These are phyloP conservation scores for Tephrocybe sp. DNA, from an alignment of 768 basidiomycete genomes.

Conservation along the genomic window DNA sequence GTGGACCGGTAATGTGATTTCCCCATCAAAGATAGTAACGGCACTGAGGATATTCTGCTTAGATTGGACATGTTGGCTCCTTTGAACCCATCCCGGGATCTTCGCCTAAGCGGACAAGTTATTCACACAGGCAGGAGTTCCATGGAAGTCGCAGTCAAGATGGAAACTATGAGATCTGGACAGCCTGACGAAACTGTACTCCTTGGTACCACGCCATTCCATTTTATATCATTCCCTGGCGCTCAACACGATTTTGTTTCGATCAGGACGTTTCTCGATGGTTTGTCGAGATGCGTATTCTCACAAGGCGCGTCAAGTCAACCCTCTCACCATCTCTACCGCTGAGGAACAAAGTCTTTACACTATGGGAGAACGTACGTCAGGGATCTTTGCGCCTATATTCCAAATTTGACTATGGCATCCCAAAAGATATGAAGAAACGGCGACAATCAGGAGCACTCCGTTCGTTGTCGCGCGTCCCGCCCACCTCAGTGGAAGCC, in stretches of 20 bases:
- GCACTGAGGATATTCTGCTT: background rate
- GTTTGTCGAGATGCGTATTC: slow-evolving; percentile 75
- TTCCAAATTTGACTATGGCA: too few species aligned
- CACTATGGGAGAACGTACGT: slow-evolving; percentile 67
- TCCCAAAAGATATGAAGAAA: slow-evolving; percentile 53
- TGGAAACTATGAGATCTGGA: slow-evolving; percentile 61
- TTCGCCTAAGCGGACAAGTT: slow-evolving; percentile 78
- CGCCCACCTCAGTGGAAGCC: slow-evolving; percentile 72
- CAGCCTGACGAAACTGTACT: slow-evolving; percentile 60
- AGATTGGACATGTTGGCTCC: slow-evolving; percentile 70
- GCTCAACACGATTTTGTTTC: background rate
- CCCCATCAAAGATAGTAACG: too few species aligned
- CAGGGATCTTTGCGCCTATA: background rate
- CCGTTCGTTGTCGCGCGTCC: slow-evolving; percentile 67
- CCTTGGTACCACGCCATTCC: slow-evolving; percentile 45
- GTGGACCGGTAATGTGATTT: slow-evolving; percentile 59
- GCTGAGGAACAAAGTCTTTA: slow-evolving; percentile 64
- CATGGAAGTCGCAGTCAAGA: slow-evolving; percentile 85
- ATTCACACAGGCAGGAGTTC: slow-evolving; percentile 75
- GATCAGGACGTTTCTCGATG: slow-evolving; percentile 86
- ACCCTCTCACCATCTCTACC: slow-evolving; percentile 57
- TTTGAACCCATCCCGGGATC: slow-evolving; percentile 60
- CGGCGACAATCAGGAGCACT: slow-evolving; percentile 53
- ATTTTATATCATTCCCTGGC: background rate
- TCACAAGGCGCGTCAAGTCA: slow-evolving; percentile 62